phyloP scores from a whole-genome alignment of 768 basidiomycete genomes.

The Xerocomellus intermedius region DNA sequence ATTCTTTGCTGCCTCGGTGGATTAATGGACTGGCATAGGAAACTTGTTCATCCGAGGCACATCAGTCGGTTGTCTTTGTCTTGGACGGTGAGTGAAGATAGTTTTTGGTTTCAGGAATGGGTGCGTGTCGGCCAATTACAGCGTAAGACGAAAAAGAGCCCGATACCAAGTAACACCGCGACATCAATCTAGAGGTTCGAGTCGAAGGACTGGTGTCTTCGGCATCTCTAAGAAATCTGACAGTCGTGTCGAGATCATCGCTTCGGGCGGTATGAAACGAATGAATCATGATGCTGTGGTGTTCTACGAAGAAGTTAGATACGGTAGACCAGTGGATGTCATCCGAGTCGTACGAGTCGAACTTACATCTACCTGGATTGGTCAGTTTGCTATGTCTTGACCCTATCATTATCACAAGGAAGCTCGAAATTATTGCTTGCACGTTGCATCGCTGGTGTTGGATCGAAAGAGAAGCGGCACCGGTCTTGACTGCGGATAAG shows the following conservation, averaged over 20 bases:
- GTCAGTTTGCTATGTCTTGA: no score
- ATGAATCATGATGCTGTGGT: constrained; percentile 11
- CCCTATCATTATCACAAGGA: constrained; percentile 6
- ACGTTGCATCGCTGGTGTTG: constrained; percentile 10
- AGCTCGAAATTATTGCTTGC: constrained; percentile 7
- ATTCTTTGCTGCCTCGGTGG: neutral
- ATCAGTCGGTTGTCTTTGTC: neutral
- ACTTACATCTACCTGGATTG: no score
- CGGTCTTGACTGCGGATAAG: constrained; percentile 9
- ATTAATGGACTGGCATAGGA: neutral
- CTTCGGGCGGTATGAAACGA: neutral
- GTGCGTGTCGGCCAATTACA: neutral
- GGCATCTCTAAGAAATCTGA: constrained; percentile 3
- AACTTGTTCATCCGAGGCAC: neutral
- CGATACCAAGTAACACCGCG: neutral
- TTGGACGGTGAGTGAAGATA: neutral
- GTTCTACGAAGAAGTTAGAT: constrained; percentile 6
- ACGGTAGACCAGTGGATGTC: no score
- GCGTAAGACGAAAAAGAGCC: neutral
- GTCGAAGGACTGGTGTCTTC: neutral
- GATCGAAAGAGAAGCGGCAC: constrained; percentile 22
- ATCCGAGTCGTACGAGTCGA: constrained; percentile 17
- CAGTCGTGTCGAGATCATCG: constrained; percentile 9
- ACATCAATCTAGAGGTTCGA: neutral
- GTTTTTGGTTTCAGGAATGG: neutral